Evolutionary conservation across 805 yeast genomes (phyloP), one percentile per base, ranked within the genome.

Genomic region (Candida ulmi): DNA sequence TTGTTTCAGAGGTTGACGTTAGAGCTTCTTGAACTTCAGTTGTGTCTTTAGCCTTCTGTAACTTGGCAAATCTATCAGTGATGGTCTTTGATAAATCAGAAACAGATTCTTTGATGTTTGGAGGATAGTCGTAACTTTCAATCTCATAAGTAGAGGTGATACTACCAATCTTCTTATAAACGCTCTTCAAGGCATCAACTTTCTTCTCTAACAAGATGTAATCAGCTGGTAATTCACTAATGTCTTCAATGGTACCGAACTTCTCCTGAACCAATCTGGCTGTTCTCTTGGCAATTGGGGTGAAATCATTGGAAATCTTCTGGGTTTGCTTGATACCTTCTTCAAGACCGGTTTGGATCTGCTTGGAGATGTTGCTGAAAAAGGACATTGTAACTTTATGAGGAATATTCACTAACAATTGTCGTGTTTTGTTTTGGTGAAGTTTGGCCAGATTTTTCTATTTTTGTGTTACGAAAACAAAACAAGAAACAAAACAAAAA

Each of bases 71-170:
- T 57, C 77, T 80, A 52, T 65, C 74, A 31, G 71, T 68, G 35
- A 80, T 57, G 5, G 78, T 62, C 49, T 76, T 74, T 28, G 82
- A 76, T 54, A 82, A 77, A 49, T 83, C 81, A 35, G 66, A 65
- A 18, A 78, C 67, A 33, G 84, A 76, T 50, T 85, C 91, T 45
- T 73, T 72, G 46, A 84, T 61, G 57, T 82, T 82, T 39, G 93
- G 91, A 19, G 95, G 95, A 52, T 83, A 84, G 58, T 85, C 95
- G 57, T 85, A 85, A 36, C 84, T 75, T 50, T 82, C 83, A 45
- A 82, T 76, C 52, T 75, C 87, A 55, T 77, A 85, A 31, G 88
- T 85, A 36, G 67, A 69, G 6, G 82, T 71, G 39, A 76, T 72
- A 5, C 63, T 47, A n/a, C 74, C 51, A 11, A 73, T 52, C 52